Evolutionary conservation across 345 rosid species (phyloP), one percentile per base, ranked within the genome.

Genomic region (Kandelia obovata): DNA sequence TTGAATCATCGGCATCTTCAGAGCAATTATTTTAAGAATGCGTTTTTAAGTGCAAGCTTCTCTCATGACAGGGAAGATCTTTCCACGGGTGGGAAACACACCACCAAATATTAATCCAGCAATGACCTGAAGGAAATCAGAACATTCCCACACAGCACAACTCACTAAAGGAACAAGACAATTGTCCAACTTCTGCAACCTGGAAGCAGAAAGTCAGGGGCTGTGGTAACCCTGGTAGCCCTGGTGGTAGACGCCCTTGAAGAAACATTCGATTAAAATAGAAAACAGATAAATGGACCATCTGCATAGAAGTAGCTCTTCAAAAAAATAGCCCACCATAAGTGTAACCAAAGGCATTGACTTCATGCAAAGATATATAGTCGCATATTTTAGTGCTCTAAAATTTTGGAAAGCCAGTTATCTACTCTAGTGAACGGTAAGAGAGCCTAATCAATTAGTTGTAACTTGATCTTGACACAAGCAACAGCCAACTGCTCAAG

Each of bases 401-500:
- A 17, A 43, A 25, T 28, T 53, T n/a, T n/a, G 67, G 34, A 70
- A 55, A 21, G 73, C 51, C 60, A 9, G 13, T 19, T 23, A 61
- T 35, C 56, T 62, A 62, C 30, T 71, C 68, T 35, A 53, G 19
- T 20, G 37, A 7, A 55, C 3, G 26, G 8, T 39, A 23, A 20
- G 5, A 5, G 10, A 56, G 27, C 66, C 65, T 69, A 59, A 58
- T 26, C 60, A 25, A 74, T 47, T 31, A 58, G 49, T 57, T 34
- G 9, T 31, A 61, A 31, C 58, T 7, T 21, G 58, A 28, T 58
- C 67, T 51, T 10, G 17, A 26, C 11, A 35, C 67, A 31, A 35
- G 56, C 26, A 43, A 69, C 49, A 8, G 61, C 78, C 20, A 69
- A 63, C 62, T 35, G 62, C 59, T 51, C n/a, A 69, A 39, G 37